A percentile compares a stretch with the other conserved stretches of the same genome.
phyloP scores from a whole-genome alignment of 2,329 filamentous ascomycete species.

The Phaeoacremonium minimum region DNA sequence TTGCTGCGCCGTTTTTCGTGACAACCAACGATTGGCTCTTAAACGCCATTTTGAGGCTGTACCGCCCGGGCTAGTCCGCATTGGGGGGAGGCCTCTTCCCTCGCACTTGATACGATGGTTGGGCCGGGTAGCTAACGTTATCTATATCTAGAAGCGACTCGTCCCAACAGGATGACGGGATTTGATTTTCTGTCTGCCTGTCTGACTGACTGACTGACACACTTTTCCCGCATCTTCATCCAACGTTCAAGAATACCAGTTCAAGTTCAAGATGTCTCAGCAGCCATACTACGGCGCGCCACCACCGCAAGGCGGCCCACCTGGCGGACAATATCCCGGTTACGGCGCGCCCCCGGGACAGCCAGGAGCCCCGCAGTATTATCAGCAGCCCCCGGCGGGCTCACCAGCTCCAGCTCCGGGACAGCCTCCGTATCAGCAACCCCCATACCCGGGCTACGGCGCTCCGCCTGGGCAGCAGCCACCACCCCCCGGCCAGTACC shows the following conservation, averaged over 20 bases:
- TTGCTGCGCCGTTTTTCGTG: too few relatives aligned
- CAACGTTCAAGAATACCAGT: not conserved
- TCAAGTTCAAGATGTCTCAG: not conserved
- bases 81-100: not conserved
- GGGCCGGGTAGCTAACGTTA: not conserved
- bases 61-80: not conserved
- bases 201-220: not conserved
- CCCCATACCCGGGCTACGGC: not conserved
- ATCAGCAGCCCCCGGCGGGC: not conserved
- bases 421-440: not conserved
- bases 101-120: not conserved
- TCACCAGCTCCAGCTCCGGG: not conserved
- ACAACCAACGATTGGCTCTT: not conserved
- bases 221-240: not conserved
- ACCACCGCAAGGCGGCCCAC: not conserved
- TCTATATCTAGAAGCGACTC: too few relatives aligned
- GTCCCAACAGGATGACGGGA: too few relatives aligned
- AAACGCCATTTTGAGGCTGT: not conserved
- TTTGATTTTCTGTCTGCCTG: not conserved
- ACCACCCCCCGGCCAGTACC: too few relatives aligned
- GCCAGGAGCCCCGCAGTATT: not conserved
- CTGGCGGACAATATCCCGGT: not conserved
- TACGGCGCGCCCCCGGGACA: not conserved
- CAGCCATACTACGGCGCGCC: not conserved
- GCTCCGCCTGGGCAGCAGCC: not conserved